Evolutionary conservation across 352 stramenopile genomes (phyloP).

Genomic region (Globisporangium echinulatum): DNA sequence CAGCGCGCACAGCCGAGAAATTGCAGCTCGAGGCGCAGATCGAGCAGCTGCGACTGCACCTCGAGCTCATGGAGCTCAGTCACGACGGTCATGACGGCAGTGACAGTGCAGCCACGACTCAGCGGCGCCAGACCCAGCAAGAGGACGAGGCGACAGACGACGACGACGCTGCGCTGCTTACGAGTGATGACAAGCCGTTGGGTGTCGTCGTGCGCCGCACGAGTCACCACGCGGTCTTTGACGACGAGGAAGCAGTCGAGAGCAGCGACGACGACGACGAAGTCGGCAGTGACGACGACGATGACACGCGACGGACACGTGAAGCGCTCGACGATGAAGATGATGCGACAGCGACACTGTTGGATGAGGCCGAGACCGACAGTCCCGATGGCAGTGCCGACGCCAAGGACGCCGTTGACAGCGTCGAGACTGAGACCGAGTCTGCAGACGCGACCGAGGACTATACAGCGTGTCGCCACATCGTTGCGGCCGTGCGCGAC

Average conservation of each 20-base stretch:
- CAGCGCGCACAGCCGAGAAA: constrained; percentile 34
- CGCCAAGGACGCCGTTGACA: constrained; percentile 2
- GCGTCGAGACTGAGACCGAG: constrained; percentile 14
- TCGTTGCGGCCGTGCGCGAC: constrained; percentile 35
- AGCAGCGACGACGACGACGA: constrained; percentile 20
- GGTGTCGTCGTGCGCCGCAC: constrained; percentile 1
- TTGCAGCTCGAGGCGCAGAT: constrained; percentile 47
- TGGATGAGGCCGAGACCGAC: neutral
- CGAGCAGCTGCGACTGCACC: constrained; percentile 49
- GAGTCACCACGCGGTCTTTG: constrained; percentile 9
- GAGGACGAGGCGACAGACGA: constrained; percentile 3
- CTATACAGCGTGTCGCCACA: constrained; percentile 24
- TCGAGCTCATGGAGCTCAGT: constrained; percentile 39
- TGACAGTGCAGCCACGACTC: neutral
- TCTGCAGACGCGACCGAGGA: constrained; percentile 32
- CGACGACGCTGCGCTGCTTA: neutral
- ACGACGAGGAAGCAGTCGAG: constrained; percentile 14
- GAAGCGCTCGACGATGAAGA: constrained; percentile 5
- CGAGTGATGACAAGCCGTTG: constrained; percentile 5
- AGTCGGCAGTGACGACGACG: constrained; percentile 14
- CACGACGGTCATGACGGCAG: constrained; percentile 5
- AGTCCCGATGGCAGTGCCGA: constrained; percentile 1
- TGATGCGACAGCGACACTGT: neutral
- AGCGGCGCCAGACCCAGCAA: neutral
- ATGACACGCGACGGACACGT: neutral